Base-by-base conservation (phyloP, 2,329 filamentous ascomycete genomes). In the Fusarium subtropicale region DNA sequence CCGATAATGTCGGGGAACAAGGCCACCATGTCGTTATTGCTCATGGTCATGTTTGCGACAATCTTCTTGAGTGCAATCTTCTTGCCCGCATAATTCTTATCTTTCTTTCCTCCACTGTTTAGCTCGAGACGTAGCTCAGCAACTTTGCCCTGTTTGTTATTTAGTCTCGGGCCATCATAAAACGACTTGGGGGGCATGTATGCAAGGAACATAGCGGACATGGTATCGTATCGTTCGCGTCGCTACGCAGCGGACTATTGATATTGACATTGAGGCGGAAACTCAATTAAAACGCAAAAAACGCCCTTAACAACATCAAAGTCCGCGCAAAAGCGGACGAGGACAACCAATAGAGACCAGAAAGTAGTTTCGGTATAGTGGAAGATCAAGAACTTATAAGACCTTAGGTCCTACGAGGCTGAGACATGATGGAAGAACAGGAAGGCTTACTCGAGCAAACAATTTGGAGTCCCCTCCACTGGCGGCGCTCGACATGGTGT, bases 31-130 rank as follows among this genome's bases (percentile, higher is more conserved):
- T 99, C 96, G 78, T 98, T 99, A 83, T 99, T 99, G 88, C 95
- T 98, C 96, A 99, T 99, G 71, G 96, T 99, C 96, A 99, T 99
- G 79, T 99, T 99, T 79, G 96, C 96, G 75, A 99, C 96, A 74
- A 99, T 98, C 87, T 97, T 97, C 87, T 99, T 99, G 68, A 99
- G 87, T 13, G 96, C 94, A 77, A 97, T 97, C 88, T 98, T 98
- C 86, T 98, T 99, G 71, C 90, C 89, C 45, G 91, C 88, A 82
- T 93, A 91, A 82, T 97, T 97, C 87, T 97, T 98, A 84, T 99
- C 96, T 85, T 98, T 99, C 86, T 97, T 97, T 72, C 92, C 91
- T 78, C 94, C 94, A 81, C 91, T 93, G 81, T 94, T 94, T 78
- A 99, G 88, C 85, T 99, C 96, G 79, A 92, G 89, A 80, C 96